These are phyloP conservation scores for Penicillium sp. DNA, from an alignment of 2,329 filamentous ascomycete genomes.

Conservation along the genomic window DNA sequence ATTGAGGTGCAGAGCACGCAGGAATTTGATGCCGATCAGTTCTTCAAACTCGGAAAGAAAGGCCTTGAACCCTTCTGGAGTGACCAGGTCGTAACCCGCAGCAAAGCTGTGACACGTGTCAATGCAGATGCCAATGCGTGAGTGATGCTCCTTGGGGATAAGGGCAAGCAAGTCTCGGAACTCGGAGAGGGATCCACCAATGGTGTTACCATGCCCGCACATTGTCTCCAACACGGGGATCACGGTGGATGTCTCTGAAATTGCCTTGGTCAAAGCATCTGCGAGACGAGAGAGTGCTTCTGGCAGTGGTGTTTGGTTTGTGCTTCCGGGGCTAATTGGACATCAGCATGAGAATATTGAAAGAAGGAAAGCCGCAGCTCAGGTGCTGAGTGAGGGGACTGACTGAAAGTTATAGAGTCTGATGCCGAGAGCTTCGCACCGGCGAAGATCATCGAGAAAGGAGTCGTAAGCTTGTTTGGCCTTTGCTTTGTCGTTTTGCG, in stretches of 20 bases:
- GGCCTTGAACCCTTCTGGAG: conserved; percentile 63
- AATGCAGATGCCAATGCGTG: conserved; percentile 83
- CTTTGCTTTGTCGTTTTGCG: conserved; percentile 72
- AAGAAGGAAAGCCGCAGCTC: no score
- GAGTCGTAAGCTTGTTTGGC: conserved; percentile 76
- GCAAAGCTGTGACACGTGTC: conserved; percentile 97
- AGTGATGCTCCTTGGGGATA: conserved; percentile 66
- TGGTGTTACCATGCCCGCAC: conserved; percentile 81
- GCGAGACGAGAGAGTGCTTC: conserved; percentile 76
- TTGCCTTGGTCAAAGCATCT: conserved; percentile 71
- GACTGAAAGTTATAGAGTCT: conserved; percentile 92
- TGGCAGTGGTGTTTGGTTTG: conserved; percentile 59
- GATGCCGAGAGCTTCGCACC: conserved; percentile 83
- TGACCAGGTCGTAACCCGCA: conserved; percentile 82
- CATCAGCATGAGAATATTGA: not conserved
- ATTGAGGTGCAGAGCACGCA: conserved; percentile 85
- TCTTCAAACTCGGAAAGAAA: conserved; percentile 73
- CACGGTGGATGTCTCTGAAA: conserved; percentile 68
- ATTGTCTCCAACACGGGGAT: conserved; percentile 90
- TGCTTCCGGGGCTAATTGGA: conserved; percentile 61
- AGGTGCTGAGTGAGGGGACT: conserved; percentile 8
- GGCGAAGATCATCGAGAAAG: conserved; percentile 80
- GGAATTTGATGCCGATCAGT: conserved; percentile 69
- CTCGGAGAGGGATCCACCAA: conserved; percentile 81
- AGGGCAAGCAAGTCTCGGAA: conserved; percentile 74